phyloP scores from a whole-genome alignment of 225 moss, liverwort and hornwort species.

The Pleurozium schreberi region DNA sequence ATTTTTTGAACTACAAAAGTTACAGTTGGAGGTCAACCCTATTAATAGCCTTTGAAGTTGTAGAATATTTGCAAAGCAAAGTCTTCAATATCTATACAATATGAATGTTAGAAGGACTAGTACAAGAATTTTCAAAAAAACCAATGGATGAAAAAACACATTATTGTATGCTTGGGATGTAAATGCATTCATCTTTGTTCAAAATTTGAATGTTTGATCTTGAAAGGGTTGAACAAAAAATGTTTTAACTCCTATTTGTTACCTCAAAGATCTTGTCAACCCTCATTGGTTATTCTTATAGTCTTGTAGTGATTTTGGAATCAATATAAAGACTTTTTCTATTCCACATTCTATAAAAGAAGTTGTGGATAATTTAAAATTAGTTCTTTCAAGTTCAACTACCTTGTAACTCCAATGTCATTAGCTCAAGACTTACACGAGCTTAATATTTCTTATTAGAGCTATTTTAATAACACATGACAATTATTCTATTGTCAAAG shows the following conservation, averaged over 20 bases:
- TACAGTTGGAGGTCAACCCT: not conserved
- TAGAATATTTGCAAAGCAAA: not conserved
- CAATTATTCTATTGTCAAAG: not conserved
- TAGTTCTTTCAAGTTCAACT: not conserved
- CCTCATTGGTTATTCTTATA: not conserved
- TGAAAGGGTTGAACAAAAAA: fast-evolving
- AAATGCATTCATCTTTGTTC: not conserved
- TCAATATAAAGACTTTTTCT: not conserved
- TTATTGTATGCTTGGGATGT: not conserved
- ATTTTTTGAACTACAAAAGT: not conserved
- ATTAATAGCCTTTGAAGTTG: not conserved
- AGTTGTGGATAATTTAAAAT: too few species aligned
- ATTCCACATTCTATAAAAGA: fast-evolving
- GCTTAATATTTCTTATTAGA: not conserved
- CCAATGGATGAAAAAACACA: not conserved
- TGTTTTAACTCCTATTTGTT: not conserved
- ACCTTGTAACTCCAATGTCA: not conserved
- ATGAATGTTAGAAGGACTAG: not conserved
- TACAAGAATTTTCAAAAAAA: not conserved
- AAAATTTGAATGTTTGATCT: not conserved
- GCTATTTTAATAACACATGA: not conserved
- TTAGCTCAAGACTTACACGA: fast-evolving
- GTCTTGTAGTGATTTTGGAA: fast-evolving
- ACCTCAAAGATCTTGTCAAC: not conserved
- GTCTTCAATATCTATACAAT: fast-evolving